Base-by-base conservation (phyloP, 257 asterid species). In the Ballota nigra region DNA sequence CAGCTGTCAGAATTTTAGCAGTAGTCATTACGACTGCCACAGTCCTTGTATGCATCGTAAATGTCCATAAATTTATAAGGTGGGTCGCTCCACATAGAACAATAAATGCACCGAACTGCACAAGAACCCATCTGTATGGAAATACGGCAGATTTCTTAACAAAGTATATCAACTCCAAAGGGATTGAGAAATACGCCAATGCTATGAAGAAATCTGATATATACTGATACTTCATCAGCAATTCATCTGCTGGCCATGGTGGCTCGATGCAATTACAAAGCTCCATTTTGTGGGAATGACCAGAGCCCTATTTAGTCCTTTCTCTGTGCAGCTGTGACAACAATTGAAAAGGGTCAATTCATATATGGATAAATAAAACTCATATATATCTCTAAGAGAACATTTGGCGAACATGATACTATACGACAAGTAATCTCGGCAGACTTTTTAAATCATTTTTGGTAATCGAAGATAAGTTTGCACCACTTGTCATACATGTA, bases 31-130 rank as follows among this genome's bases (percentile, higher is more conserved):
- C 98, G 55, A 89, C 41, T 29, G 98, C 99, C 66, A 92, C 96
- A 2, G 92, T 95, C 82, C 92, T 88, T 2, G 99, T 81, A 77
- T 95, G 98, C 81, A 83, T 69, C 20, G 78, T 83, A 62, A 90
- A 88, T 8, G 99, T 95, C 99, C 99, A 95, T 52, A 95, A 76
- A 76, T 85, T 95, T 52, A 95, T 95, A 47, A 95, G 84, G 79
- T 95, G 99, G 20, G 99, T 95, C 8, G 98, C 97, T 22, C 99
- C 99, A 77, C 99, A 95, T 24, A 95, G 98, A 79, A 95, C 96
- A 63, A 95, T 95, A 72, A 95, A 95, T 24, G 99, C 99, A 74
- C 99, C 99, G 61, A 95, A 95, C 87, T 95, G 99, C 75, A 95
- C 96, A 34, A 95, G 96, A 78, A 95, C 99, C 99, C 99, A 95